A percentile compares a stretch with the other conserved stretches of the same genome.
phyloP scores from a whole-genome alignment of 78 protist species.

The Dictyostelium citrinum region DNA sequence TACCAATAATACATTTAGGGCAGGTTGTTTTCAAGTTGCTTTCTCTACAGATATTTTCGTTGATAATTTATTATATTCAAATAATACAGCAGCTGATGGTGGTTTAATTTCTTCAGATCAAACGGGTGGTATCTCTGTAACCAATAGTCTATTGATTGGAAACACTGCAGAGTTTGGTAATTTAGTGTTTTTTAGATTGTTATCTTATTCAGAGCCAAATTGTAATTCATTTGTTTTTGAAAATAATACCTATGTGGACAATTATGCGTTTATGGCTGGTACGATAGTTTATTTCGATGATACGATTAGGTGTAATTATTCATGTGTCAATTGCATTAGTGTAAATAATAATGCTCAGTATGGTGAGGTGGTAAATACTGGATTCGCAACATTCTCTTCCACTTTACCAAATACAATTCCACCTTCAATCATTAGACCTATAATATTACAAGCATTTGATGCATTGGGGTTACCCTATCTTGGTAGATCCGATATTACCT shows the following conservation, averaged over 20 bases:
- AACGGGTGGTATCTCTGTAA: not conserved
- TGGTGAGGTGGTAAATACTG: not conserved
- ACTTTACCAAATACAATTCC: not conserved
- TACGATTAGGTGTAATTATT: not conserved
- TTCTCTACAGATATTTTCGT: not conserved
- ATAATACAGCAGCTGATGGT: not conserved
- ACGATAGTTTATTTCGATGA: not conserved
- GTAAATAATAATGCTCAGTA: not conserved
- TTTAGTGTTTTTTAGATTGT: not conserved
- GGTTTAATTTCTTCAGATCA: not conserved
- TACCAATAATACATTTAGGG: not conserved
- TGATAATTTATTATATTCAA: not conserved
- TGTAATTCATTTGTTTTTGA: not conserved
- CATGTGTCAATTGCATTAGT: not conserved
- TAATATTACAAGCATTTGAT: not conserved
- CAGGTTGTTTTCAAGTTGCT: not conserved
- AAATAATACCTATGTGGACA: not conserved
- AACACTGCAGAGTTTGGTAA: not conserved
- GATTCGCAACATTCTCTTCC: not conserved
- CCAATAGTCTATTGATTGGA: not conserved
- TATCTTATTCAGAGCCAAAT: not conserved
- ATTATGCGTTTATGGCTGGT: not conserved
- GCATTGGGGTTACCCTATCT: not conserved
- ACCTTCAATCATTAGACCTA: constrained; percentile 1
- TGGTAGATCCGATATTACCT: not conserved